These are phyloP conservation scores for Laguncularia racemosa DNA, from an alignment of 345 rosid species.

Conservation along the genomic window DNA sequence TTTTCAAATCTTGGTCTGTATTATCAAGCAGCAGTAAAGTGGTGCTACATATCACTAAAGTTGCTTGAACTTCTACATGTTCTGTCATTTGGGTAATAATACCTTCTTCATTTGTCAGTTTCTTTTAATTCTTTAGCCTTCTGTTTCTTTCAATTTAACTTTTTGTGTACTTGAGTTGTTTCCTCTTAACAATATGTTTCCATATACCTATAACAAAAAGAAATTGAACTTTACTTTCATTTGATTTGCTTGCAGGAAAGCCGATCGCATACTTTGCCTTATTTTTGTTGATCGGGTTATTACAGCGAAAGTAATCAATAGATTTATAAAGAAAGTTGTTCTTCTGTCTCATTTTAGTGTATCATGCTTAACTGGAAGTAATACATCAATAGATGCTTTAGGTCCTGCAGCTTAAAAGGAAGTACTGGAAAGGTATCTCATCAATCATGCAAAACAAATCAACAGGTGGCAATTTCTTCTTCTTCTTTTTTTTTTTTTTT, in stretches of 20 bases:
- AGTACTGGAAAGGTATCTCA: conserved; percentile 54
- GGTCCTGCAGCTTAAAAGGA: conserved; percentile 46
- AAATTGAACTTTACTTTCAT: not conserved
- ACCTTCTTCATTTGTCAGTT: conserved; percentile 8
- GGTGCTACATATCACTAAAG: conserved; percentile 67
- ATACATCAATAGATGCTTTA: conserved; percentile 42
- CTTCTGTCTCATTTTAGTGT: conserved; percentile 45
- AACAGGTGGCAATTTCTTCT: not conserved
- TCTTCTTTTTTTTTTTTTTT: too few relatives aligned
- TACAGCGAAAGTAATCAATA: conserved; percentile 69
- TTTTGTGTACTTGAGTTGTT: not conserved
- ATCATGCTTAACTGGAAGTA: conserved; percentile 50
- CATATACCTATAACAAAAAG: not conserved
- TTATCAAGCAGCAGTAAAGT: conserved; percentile 36
- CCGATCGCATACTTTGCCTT: conserved; percentile 45
- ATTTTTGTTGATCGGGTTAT: conserved; percentile 69
- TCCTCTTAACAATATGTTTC: conserved; percentile 1
- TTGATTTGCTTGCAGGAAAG: conserved; percentile 38
- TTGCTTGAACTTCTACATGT: conserved; percentile 62
- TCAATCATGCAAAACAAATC: conserved; percentile 4
- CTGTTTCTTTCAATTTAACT: too few relatives aligned
- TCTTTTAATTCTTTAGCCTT: conserved; percentile 2
- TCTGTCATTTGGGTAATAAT: conserved; percentile 55
- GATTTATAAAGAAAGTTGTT: conserved; percentile 56
- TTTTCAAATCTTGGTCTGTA: conserved; percentile 28